Evolutionary conservation across 1,284 basidiomycete species (phyloP).

Genomic region (Boletus sp.): DNA sequence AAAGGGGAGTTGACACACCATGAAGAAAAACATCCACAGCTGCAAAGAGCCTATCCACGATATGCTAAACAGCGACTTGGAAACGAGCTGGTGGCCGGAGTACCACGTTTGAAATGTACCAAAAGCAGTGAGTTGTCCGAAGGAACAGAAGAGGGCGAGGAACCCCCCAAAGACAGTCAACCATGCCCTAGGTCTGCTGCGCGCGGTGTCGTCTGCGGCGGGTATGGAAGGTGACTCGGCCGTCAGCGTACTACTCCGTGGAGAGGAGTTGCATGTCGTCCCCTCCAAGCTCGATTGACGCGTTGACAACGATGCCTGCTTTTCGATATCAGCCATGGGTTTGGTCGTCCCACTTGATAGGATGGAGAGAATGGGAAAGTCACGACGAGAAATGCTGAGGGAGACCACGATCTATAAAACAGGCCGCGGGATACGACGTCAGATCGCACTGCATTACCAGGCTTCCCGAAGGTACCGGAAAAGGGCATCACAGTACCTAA

Average conservation of each 20-base stretch:
- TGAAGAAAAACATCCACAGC: constrained; percentile 44
- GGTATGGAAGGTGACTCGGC: constrained; percentile 19
- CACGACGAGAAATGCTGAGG: constrained; percentile 2
- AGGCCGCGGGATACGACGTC: constrained; percentile 12
- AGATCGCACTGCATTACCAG: constrained; percentile 25
- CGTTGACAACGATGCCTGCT: constrained; percentile 21
- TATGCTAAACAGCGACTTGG: constrained; percentile 36
- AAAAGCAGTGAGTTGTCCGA: constrained; percentile 31
- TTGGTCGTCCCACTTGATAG: constrained; percentile 9
- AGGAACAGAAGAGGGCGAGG: constrained; percentile 35
- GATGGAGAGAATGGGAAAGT: constrained; percentile 15
- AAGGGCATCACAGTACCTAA: constrained; percentile 16
- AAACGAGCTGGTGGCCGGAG: constrained; percentile 36
- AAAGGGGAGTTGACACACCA: constrained; percentile 31
- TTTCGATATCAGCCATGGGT: constrained; percentile 30
- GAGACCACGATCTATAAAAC: constrained; percentile 29
- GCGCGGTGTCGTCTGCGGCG: constrained; percentile 1
- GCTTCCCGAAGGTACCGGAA: constrained; percentile 29
- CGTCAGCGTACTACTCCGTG: constrained; percentile 27
- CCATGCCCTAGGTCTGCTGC: constrained; percentile 23
- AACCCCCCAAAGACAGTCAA: constrained; percentile 31
- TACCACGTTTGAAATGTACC: constrained; percentile 44
- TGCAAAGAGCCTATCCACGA: constrained; percentile 49
- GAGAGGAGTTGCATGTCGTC: constrained; percentile 17
- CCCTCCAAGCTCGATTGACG: constrained; percentile 25